phyloP scores from a whole-genome alignment of 176 grass and related monocot species.

The Microstegium vimineum region DNA sequence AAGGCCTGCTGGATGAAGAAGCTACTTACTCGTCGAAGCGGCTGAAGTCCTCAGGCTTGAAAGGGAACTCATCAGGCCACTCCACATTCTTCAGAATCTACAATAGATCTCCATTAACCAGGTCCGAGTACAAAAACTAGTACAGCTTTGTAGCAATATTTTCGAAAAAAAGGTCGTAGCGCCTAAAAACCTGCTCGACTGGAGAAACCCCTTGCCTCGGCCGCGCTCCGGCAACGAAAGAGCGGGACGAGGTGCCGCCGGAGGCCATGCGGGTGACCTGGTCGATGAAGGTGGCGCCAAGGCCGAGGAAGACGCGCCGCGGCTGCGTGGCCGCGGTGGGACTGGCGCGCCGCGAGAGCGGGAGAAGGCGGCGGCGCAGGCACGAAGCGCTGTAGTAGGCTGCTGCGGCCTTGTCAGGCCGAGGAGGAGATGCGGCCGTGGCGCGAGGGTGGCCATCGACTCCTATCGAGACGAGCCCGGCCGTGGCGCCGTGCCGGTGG shows the following conservation, averaged over 20 bases:
- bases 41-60: conserved; percentile 91
- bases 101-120: background rate
- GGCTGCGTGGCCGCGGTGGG: conserved; percentile 4
- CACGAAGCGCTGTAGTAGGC: conserved; percentile 4
- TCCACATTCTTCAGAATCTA: conserved; percentile 89
- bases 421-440: conserved; percentile 32
- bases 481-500: background rate
- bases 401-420: conserved; percentile 25
- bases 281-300: conserved; percentile 53
- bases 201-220: conserved; percentile 65
- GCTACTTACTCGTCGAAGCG: conserved; percentile 83
- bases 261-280: conserved; percentile 65
- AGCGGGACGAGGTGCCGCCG: conserved; percentile 36
- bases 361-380: background rate
- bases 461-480: background rate
- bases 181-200: conserved; percentile 70
- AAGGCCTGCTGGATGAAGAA: background rate
- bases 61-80: conserved; percentile 90
- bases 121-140: background rate
- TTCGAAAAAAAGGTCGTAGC: background rate
- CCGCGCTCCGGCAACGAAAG: conserved; percentile 67
- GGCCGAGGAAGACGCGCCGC: conserved; percentile 76
- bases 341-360: conserved; percentile 12
- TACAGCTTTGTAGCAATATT: background rate
- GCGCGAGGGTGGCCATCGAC: conserved; percentile 50